A percentile compares a stretch with the other conserved stretches of the same genome.
Conservation (phyloP, 306 rosid genomes). For the Canavalia ensiformis region DNA sequence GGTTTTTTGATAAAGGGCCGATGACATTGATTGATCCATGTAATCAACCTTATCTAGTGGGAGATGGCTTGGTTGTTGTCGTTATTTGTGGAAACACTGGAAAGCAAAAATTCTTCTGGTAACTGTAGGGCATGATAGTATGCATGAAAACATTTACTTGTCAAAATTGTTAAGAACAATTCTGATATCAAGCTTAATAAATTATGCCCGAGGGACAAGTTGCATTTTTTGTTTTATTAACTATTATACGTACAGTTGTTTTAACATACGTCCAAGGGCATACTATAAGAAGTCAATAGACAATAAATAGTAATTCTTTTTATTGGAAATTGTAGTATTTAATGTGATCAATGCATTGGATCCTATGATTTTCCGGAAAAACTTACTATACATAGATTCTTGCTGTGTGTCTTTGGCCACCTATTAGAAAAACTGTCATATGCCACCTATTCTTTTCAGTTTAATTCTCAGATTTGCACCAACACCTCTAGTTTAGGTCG, state of each 20-base stretch:
- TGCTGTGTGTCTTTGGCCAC: too few species aligned
- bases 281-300: too few species aligned
- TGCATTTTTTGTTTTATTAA: neutral
- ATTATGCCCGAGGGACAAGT: constrained; percentile 4
- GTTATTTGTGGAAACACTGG: neutral
- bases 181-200: neutral
- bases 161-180: neutral
- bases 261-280: too few species aligned
- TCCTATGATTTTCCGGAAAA: too few species aligned
- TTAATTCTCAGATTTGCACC: neutral
- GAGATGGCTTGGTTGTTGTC: neutral
- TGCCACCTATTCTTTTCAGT: neutral
- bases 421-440: too few species aligned
- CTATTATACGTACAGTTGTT: neutral
- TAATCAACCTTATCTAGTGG: neutral
- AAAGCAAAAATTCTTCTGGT: neutral
- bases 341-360: too few species aligned
- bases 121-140: neutral
- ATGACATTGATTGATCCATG: neutral
- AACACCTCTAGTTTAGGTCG: constrained; percentile 21
- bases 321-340: too few species aligned
- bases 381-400: too few species aligned
- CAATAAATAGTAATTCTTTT: too few species aligned
- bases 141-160: neutral
- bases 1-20: neutral